These are phyloP conservation scores for Morella rubra DNA, from an alignment of 306 rosid species.

Conservation along the genomic window DNA sequence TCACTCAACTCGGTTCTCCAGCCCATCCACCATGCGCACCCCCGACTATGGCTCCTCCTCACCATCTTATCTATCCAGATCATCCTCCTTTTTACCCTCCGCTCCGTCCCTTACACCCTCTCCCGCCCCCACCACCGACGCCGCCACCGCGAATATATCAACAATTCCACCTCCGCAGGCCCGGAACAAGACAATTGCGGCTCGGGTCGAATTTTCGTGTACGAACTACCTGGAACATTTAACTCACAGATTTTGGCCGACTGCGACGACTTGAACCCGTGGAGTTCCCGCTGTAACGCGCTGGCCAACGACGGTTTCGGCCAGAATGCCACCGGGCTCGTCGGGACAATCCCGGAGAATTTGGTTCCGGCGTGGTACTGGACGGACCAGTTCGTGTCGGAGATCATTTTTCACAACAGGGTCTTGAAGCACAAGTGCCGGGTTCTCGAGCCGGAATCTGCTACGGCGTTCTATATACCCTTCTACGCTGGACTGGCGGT, in stretches of 20 bases:
- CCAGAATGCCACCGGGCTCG: slow-evolving; percentile 37
- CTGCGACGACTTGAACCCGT: slow-evolving; percentile 77
- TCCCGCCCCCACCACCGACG: slow-evolving; percentile 16
- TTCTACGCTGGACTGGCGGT: slow-evolving; percentile 86
- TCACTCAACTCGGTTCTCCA: slow-evolving; percentile 32
- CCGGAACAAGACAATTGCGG: slow-evolving; percentile 31
- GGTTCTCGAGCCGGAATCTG: slow-evolving; percentile 57
- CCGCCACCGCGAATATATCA: background rate
- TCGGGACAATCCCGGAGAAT: slow-evolving; percentile 53
- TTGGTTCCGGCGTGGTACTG: slow-evolving; percentile 79
- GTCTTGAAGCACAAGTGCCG: slow-evolving; percentile 63
- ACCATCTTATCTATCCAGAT: slow-evolving; percentile 61
- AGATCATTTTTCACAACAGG: slow-evolving; percentile 68
- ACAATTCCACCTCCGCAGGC: slow-evolving; percentile 18
- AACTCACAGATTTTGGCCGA: slow-evolving; percentile 59
- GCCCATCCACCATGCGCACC: slow-evolving; percentile 39
- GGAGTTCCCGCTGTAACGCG: slow-evolving; percentile 78
- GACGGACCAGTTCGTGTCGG: slow-evolving; percentile 91
- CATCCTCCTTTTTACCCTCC: slow-evolving; percentile 39
- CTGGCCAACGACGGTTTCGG: slow-evolving; percentile 68
- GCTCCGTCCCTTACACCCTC: slow-evolving; percentile 5
- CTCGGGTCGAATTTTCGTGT: slow-evolving; percentile 62
- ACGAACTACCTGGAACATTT: slow-evolving; percentile 58
- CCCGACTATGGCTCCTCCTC: slow-evolving; percentile 68
- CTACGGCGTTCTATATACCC: slow-evolving; percentile 78